Conservation (phyloP, 2,329 filamentous ascomycete genomes). For the Magnaporthiopsis poae region DNA sequence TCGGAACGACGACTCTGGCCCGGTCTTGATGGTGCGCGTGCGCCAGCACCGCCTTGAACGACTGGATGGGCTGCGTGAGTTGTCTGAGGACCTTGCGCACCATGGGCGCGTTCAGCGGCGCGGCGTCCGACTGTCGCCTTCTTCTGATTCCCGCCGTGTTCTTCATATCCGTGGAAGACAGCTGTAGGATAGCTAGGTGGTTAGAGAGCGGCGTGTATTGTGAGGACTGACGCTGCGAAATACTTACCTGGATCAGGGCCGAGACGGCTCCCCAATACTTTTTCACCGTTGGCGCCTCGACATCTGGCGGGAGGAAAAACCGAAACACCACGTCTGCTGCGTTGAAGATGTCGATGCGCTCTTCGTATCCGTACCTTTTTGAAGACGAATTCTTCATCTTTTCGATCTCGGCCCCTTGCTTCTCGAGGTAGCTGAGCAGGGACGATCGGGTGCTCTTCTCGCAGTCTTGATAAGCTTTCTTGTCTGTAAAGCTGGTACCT, state of each 20-base stretch:
- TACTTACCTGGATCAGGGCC: conserved; percentile 15
- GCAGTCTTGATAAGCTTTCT: conserved; percentile 13
- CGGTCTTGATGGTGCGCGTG: conserved; percentile 16
- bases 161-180: background rate
- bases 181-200: background rate
- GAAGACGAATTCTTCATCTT: conserved; percentile 14
- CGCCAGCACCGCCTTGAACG: conserved; percentile 24
- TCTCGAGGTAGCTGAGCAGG: conserved; percentile 18
- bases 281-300: conserved; percentile 26
- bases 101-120: background rate
- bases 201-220: background rate
- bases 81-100: conserved; percentile 12
- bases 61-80: conserved; percentile 25
- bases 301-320: conserved; percentile 31
- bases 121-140: background rate
- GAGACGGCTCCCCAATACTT: conserved; percentile 35
- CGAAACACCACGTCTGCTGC: conserved; percentile 28
- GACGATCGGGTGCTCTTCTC: conserved; percentile 11
- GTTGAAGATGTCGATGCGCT: conserved; percentile 30
- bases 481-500: conserved; percentile 12
- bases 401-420: conserved; percentile 11
- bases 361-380: conserved; percentile 21
- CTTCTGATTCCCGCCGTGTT: background rate
- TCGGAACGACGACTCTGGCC: conserved; percentile 25
- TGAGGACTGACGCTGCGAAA: too few relatives aligned